A percentile compares a stretch with the other conserved stretches of the same genome.
phyloP scores from a whole-genome alignment of 352 stramenopile species.

The Phytophthora foliorum region DNA sequence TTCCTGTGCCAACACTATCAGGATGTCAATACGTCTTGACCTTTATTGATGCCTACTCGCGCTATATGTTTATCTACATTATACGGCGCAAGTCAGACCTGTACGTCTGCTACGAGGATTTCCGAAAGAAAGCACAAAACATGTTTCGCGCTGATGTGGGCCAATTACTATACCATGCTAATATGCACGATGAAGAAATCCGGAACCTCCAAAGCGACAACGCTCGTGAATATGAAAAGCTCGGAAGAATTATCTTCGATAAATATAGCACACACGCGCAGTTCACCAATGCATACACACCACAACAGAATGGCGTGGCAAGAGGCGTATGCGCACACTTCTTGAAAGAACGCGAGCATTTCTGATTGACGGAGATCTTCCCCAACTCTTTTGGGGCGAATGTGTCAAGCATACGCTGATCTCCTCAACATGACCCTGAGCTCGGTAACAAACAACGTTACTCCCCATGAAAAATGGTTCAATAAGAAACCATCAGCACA shows the following conservation, averaged over 20 bases:
- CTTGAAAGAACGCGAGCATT: slow-evolving; percentile 13
- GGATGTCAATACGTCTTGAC: slow-evolving; percentile 32
- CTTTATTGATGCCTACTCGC: slow-evolving; percentile 32
- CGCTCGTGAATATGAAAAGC: slow-evolving; percentile 25
- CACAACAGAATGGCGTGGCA: slow-evolving; percentile 26
- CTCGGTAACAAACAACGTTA: no score
- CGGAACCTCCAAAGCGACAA: no score
- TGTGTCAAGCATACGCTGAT: slow-evolving; percentile 1
- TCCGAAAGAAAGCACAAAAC: slow-evolving; percentile 22
- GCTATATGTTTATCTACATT: slow-evolving; percentile 31
- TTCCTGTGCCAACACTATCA: no score
- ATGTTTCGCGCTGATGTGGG: slow-evolving; percentile 13
- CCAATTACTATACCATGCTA: slow-evolving; percentile 4
- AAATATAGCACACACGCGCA: slow-evolving; percentile 22
- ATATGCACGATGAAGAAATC: no score
- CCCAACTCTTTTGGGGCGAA: slow-evolving; percentile 8
- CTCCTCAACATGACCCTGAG: no score
- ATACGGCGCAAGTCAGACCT: slow-evolving; percentile 23
- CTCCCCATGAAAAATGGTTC: no score
- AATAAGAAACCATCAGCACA: no score
- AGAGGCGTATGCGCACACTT: slow-evolving; percentile 25
- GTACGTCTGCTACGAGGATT: slow-evolving; percentile 26
- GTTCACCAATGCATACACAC: slow-evolving; percentile 28
- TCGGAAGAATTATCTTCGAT: slow-evolving; percentile 11
- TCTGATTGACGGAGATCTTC: slow-evolving; percentile 20